Evolutionary conservation across 495 filamentous ascomycete species (phyloP).

Genomic region (Arthonia radiata): DNA sequence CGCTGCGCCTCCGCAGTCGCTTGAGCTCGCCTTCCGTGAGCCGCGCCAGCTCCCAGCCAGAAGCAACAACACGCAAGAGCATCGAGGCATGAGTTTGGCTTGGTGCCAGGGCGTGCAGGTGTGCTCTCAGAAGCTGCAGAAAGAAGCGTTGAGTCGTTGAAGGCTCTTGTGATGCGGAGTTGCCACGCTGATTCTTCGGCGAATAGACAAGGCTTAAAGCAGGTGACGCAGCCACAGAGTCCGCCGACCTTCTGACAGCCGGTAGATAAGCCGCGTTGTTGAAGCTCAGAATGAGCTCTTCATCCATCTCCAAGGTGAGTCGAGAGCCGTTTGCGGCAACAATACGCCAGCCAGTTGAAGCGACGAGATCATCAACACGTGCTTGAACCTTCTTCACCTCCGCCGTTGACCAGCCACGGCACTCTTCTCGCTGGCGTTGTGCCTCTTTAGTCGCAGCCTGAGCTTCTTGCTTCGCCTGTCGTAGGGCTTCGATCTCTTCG

Average conservation of each 20-base stretch:
- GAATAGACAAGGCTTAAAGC: constrained; percentile 23
- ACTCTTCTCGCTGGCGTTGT: constrained; percentile 63
- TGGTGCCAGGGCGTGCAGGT: constrained; percentile 27
- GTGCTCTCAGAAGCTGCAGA: constrained; percentile 34
- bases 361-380: constrained; percentile 41
- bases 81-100: constrained; percentile 22
- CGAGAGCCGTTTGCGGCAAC: constrained; percentile 30
- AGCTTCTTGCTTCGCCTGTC: constrained; percentile 41
- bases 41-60: constrained; percentile 32
- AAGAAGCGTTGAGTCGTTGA: constrained; percentile 43
- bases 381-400: constrained; percentile 56
- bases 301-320: constrained; percentile 55
- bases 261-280: constrained; percentile 32
- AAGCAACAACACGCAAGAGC: constrained; percentile 27
- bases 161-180: constrained; percentile 12
- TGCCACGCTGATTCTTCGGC: constrained; percentile 16
- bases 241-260: constrained; percentile 1
- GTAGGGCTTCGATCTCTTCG: constrained; percentile 27
- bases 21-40: constrained; percentile 27
- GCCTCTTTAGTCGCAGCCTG: constrained; percentile 55
- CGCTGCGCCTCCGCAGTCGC: constrained; percentile 24
- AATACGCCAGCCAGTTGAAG: constrained; percentile 51
- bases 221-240: constrained; percentile 18
- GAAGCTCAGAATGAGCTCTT: constrained; percentile 55
- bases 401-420: constrained; percentile 59